Conservation (phyloP, 352 stramenopile species). For the Phytophthora gonapodyides region DNA sequence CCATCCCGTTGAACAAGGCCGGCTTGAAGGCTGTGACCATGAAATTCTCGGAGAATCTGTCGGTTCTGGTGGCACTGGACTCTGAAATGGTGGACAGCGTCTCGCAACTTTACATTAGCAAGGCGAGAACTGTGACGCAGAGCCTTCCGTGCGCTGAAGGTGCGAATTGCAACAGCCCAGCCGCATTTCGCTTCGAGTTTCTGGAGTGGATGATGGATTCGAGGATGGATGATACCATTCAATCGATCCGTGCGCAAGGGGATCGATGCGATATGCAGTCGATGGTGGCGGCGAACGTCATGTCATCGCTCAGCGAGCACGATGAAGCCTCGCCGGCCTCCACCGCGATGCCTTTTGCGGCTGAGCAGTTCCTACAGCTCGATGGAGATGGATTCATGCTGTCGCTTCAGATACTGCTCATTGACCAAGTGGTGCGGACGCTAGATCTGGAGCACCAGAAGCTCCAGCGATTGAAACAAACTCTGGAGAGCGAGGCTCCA, state of each 20-base stretch:
- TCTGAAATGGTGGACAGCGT: constrained; percentile 78
- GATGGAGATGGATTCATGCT: constrained; percentile 74
- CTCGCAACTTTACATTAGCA: constrained; percentile 76
- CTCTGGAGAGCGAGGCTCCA: constrained; percentile 23
- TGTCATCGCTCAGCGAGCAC: constrained; percentile 48
- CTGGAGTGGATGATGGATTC: constrained; percentile 83
- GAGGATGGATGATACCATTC: constrained; percentile 61
- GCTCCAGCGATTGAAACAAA: constrained; percentile 37
- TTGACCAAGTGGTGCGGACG: constrained; percentile 75
- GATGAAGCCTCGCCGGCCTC: constrained; percentile 14
- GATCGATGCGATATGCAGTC: constrained; percentile 77
- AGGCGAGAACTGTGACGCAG: constrained; percentile 70
- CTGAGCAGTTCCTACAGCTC: constrained; percentile 69
- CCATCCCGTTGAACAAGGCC: constrained; percentile 65
- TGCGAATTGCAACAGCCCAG: constrained; percentile 68
- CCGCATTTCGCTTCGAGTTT: constrained; percentile 81
- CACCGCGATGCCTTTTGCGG: constrained; percentile 20
- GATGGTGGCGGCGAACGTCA: constrained; percentile 61
- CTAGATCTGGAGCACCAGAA: constrained; percentile 63
- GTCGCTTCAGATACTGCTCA: constrained; percentile 80
- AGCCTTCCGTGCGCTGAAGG: constrained; percentile 72
- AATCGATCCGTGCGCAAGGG: constrained; percentile 66
- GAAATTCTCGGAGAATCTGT: constrained; percentile 87
- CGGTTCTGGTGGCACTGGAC: constrained; percentile 74
- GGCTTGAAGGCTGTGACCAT: constrained; percentile 67